These are phyloP conservation scores for Boeremia exigua DNA, from an alignment of 2,329 filamentous ascomycete genomes.

Conservation along the genomic window DNA sequence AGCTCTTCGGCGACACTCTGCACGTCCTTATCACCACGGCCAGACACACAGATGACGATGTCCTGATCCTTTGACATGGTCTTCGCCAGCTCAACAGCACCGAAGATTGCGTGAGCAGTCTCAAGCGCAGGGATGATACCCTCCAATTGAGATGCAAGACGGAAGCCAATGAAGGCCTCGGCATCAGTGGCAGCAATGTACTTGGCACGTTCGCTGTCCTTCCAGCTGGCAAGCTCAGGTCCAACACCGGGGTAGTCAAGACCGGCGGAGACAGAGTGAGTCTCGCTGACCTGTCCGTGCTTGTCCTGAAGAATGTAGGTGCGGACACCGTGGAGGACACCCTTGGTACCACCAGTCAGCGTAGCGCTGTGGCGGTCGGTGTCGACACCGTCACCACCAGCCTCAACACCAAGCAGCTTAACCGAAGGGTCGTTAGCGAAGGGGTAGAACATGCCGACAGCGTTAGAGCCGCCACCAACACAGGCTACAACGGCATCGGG, in stretches of 20 bases:
- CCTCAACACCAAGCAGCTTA: conserved; percentile 91
- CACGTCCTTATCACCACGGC: conserved; percentile 96
- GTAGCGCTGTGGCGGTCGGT: conserved; percentile 88
- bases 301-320: conserved; percentile 94
- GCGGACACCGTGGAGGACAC: conserved; percentile 92
- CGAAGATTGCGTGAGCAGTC: conserved; percentile 89
- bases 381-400: conserved; percentile 89
- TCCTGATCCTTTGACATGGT: conserved; percentile 88
- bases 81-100: conserved; percentile 88
- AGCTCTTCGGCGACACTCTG: conserved; percentile 97
- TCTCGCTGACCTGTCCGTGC: conserved; percentile 92
- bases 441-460: conserved; percentile 97
- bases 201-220: conserved; percentile 83
- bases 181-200: conserved; percentile 93
- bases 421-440: conserved; percentile 86
- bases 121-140: conserved; percentile 97
- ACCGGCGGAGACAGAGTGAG: conserved; percentile 94
- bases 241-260: conserved; percentile 97
- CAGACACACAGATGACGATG: conserved; percentile 91
- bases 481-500: conserved; percentile 97
- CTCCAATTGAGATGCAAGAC: conserved; percentile 82
- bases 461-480: conserved; percentile 94
- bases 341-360: conserved; percentile 82
- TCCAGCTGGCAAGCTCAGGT: conserved; percentile 90
- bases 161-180: conserved; percentile 87